phyloP scores from a whole-genome alignment of 2,329 filamentous ascomycete species.

The Thielaviopsis ethacetica region DNA sequence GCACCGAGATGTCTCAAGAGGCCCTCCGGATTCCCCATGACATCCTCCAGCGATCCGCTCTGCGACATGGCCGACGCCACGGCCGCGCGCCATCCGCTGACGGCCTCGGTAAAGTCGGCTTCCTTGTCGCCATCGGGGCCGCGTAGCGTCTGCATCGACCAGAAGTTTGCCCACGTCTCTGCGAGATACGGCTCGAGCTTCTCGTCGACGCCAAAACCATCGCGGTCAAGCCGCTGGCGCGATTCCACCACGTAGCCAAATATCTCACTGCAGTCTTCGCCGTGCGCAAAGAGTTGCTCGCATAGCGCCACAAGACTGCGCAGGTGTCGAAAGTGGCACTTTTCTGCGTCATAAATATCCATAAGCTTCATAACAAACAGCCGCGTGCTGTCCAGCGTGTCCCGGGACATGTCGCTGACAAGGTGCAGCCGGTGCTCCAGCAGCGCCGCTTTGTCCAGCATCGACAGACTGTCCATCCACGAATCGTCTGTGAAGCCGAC shows the following conservation, averaged over 20 bases:
- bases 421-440: conserved; percentile 32
- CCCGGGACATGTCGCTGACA: conserved; percentile 16
- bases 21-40: conserved; percentile 24
- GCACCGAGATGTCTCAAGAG: conserved; percentile 35
- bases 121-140: neutral
- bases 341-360: conserved; percentile 31
- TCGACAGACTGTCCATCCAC: conserved; percentile 36
- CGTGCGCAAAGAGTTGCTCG: conserved; percentile 10
- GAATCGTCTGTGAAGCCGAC: conserved; percentile 38
- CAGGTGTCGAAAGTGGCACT: conserved; percentile 35
- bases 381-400: conserved; percentile 26
- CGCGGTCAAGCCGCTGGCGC: conserved; percentile 1
- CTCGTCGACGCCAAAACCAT: conserved; percentile 8
- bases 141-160: conserved; percentile 11
- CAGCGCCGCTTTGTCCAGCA: conserved; percentile 36
- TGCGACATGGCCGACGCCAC: conserved; percentile 10
- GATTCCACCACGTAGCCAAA: neutral
- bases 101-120: conserved; percentile 5
- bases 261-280: conserved; percentile 2
- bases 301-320: conserved; percentile 34
- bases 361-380: conserved; percentile 30
- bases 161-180: conserved; percentile 11
- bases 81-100: conserved; percentile 8
- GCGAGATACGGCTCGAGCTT: conserved; percentile 7
- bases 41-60: conserved; percentile 10